Base-by-base conservation (phyloP, 75 land plant genomes). In the Sequoia sempervirens region DNA sequence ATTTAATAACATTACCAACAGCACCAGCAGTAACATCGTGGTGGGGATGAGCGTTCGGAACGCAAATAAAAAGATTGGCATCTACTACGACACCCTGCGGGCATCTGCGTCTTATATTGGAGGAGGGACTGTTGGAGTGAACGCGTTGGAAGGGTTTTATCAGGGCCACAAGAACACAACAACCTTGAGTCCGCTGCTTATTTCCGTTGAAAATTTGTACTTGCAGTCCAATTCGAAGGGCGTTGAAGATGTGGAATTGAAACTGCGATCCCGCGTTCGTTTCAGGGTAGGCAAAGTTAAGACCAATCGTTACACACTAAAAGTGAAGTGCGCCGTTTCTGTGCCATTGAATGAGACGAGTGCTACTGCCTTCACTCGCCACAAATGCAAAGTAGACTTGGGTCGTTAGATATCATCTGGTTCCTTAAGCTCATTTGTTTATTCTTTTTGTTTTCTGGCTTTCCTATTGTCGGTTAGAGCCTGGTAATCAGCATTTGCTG, bases 161-260 rank as follows among this genome's bases (percentile, higher is more conserved):
- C 90, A 86, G 50, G 87, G 83, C 12, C 90, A 76, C 64, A 84
- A 88, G 83, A 86, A 88, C 81, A 88, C 87, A 11, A 83, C 83
- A 32, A 26, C 5, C 0, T 26, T 86, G 18, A 7, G 1, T 17
- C 81, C 87, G 30, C 64, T 32, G 1, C 17, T 88, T 32, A 30
- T 14, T 32, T 72, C 75, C 0, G 1, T 13, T 72, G 5, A 10
- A 69, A 13, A 37, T 74, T 0, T 18, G 0, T 17, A 1, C 17
- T 23, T 75, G 1, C 6, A 26, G 7, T 17, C 78, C 18, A 38
- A 40, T 37, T 37, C 45, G 23, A 18, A 5, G 45, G 78, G 78
- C 10, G 78, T 75, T 18, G 78, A 15, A 23, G 45, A 37, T 13
- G 43, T 75, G 43, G 78, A 75, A 38, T 20, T 75, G 43, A 75